Conservation (phyloP, 2,329 filamentous ascomycete genomes). For the Microsporum canis region DNA sequence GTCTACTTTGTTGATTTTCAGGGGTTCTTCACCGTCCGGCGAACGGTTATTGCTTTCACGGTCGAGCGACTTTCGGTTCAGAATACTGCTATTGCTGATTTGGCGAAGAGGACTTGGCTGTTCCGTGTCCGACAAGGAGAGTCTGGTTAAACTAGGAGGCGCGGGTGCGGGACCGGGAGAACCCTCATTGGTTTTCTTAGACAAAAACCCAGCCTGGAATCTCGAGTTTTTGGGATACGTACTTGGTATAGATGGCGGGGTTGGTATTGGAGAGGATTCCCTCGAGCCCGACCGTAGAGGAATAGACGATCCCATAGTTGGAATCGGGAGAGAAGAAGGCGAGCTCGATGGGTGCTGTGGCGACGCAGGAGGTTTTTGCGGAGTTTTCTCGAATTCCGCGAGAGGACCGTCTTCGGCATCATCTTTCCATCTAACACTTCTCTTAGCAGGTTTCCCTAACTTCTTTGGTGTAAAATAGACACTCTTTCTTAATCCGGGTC, state of each 20-base stretch:
- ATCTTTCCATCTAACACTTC: constrained; percentile 82
- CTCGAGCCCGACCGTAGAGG: constrained; percentile 29
- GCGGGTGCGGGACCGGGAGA: constrained; percentile 50
- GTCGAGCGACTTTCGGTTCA: constrained; percentile 38
- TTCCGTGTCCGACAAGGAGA: constrained; percentile 50
- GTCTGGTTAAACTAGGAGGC: constrained; percentile 45
- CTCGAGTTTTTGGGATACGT: constrained; percentile 58
- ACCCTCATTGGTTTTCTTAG: constrained; percentile 50
- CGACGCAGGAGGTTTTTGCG: constrained; percentile 54
- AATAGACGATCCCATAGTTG: constrained; percentile 44
- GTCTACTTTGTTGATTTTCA: constrained; percentile 39
- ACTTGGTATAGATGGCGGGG: constrained; percentile 44
- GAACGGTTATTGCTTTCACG: constrained; percentile 23
- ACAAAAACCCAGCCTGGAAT: constrained; percentile 81
- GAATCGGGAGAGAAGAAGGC: constrained; percentile 29
- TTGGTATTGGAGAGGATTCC: constrained; percentile 48
- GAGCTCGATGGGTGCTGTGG: constrained; percentile 40
- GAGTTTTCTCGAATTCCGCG: constrained; percentile 85
- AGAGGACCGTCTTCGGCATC: constrained; percentile 72
- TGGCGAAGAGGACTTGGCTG: constrained; percentile 42
- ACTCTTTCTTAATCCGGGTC: constrained; percentile 52
- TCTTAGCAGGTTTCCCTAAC: constrained; percentile 48
- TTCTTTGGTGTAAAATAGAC: constrained; percentile 74
- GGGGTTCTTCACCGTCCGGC: constrained; percentile 31
- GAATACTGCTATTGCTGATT: constrained; percentile 40